Evolutionary conservation across 345 rosid genomes (phyloP), one percentile per base, ranked within the genome.

Genomic region (Abelmoschus esculentus): DNA sequence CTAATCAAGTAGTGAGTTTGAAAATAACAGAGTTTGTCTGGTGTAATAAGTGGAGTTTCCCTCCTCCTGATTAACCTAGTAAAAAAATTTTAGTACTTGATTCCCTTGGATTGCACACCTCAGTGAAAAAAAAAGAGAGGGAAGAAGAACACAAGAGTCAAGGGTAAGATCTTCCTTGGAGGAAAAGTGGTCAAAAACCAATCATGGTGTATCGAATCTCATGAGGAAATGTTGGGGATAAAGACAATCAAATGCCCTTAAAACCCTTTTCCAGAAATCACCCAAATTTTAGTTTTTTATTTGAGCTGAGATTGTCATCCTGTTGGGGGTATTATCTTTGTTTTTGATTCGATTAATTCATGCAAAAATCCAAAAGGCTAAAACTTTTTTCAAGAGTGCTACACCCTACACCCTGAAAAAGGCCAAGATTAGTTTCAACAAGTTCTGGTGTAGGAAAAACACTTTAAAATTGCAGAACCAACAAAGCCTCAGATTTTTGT

Each of bases 121-220:
- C 26, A 22, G 26, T 22, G 26, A 22, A 22, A 22, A 22, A 22
- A 22, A 22, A 22, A 22, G 26, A 29, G 36, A 79, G 42, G 42
- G 42, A 7, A 38, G 76, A 67, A 72, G 26, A 22, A 22, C 26
- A 38, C n/a, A 59, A 47, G 78, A 80, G 86, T 82, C 80, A 83
- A 82, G 70, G 78, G 62, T 73, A 55, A 73, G 84, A 80, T 82
- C 72, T 81, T 78, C 66, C 46, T 72, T 42, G 50, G 76, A 76
- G 65, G 70, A 74, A 82, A 89, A 81, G 96, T 82, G 72, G 93
- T 89, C 97, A 91, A 91, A 53, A 86, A 47, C 84, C 90, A 91
- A 91, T 88, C 79, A 88, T 83, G 84, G 63, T 72, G 84, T 83
- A 83, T 74, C 66, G 85, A 89, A 71, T 83, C 82, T 89, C 90